phyloP scores from a whole-genome alignment of 148 eudicot species.

The Linanthus parryae region DNA sequence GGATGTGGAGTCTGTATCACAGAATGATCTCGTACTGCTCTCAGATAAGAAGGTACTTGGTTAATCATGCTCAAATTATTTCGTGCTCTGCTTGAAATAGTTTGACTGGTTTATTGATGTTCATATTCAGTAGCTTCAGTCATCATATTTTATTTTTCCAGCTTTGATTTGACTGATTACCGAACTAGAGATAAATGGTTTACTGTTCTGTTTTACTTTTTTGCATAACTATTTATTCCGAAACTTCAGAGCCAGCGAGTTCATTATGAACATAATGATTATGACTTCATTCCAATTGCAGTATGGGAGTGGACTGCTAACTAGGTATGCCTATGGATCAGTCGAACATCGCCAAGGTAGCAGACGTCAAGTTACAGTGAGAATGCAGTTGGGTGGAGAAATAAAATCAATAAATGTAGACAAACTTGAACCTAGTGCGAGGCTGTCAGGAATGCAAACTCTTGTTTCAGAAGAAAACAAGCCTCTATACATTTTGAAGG shows the following conservation, averaged over 20 bases:
- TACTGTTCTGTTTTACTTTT: too few species aligned
- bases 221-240: too few species aligned
- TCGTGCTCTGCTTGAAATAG: neutral
- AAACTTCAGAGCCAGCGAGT: too few species aligned
- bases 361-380: conserved; percentile 31
- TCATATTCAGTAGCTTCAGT: too few species aligned
- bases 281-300: too few species aligned
- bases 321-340: conserved; percentile 68
- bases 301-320: conserved; percentile 31
- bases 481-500: conserved; percentile 44
- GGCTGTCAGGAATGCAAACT: conserved; percentile 53
- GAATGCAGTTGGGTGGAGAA: conserved; percentile 66
- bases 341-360: conserved; percentile 68
- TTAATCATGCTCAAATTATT: neutral
- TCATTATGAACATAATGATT: too few species aligned
- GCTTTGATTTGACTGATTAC: too few species aligned
- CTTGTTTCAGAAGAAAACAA: conserved; percentile 28
- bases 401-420: conserved; percentile 32
- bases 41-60: conserved; percentile 53
- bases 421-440: conserved; percentile 31
- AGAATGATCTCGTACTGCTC: conserved; percentile 69
- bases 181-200: too few species aligned
- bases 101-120: neutral
- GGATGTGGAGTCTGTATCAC: conserved; percentile 37
- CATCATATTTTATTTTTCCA: too few species aligned